Evolutionary conservation across 352 stramenopile species (phyloP).

Genomic region (Pythium insidiosum): DNA sequence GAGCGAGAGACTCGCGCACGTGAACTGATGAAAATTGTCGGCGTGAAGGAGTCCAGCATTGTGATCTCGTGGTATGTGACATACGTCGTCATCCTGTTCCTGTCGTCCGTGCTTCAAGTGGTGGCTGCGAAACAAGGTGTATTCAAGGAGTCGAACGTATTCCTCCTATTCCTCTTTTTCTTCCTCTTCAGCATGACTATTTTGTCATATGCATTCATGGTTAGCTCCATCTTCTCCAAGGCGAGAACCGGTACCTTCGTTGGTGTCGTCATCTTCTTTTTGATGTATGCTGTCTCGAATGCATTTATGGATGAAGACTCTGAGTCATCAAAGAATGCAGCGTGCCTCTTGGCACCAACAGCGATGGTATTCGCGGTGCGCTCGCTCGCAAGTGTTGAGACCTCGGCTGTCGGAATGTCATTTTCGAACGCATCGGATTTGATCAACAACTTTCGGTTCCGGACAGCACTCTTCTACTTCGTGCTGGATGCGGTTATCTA

Average conservation of each 20-base stretch:
- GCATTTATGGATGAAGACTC: slow-evolving; percentile 12
- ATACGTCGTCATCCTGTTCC: slow-evolving; percentile 75
- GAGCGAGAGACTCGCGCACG: slow-evolving; percentile 75
- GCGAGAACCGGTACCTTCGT: slow-evolving; percentile 60
- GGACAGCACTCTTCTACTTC: slow-evolving; percentile 59
- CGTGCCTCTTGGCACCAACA: slow-evolving; percentile 26
- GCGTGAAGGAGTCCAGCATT: slow-evolving; percentile 71
- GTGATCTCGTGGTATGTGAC: slow-evolving; percentile 76
- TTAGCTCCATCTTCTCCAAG: slow-evolving; percentile 26
- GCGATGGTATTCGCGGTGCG: slow-evolving; percentile 41
- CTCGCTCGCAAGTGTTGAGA: slow-evolving; percentile 31
- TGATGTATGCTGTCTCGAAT: slow-evolving; percentile 19
- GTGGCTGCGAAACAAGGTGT: slow-evolving; percentile 27
- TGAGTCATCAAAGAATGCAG: slow-evolving; percentile 22
- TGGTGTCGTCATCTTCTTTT: slow-evolving; percentile 17
- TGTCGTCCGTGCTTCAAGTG: slow-evolving; percentile 47
- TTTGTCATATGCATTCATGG: slow-evolving; percentile 20
- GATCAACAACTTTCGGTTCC: slow-evolving; percentile 51
- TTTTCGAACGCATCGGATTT: slow-evolving; percentile 27
- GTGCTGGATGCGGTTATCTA: slow-evolving; percentile 83
- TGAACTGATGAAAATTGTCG: slow-evolving; percentile 82
- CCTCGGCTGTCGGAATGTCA: slow-evolving; percentile 25
- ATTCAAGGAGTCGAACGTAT: slow-evolving; percentile 8
- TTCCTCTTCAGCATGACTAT: slow-evolving; percentile 23
- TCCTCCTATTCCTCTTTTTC: slow-evolving; percentile 25